A percentile compares a stretch with the other conserved stretches of the same genome.
Conservation (phyloP, 192 early-diverging fungal species). For the Neocallimastix lanati region DNA sequence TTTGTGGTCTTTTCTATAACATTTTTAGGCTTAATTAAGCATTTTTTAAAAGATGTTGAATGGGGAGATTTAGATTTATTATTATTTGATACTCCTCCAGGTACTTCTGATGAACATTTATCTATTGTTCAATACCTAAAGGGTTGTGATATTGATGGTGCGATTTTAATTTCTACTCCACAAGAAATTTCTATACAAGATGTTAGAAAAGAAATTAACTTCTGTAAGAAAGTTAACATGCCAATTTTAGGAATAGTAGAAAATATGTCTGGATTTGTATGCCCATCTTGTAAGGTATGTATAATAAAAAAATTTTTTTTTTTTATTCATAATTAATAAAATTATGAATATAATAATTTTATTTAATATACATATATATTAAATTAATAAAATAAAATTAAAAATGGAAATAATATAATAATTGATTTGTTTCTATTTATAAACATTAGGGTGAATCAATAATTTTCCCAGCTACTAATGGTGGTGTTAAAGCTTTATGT, state of each 20-base stretch:
- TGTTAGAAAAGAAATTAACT: constrained; percentile 95
- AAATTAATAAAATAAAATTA: too few relatives aligned
- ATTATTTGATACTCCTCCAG: constrained; percentile 89
- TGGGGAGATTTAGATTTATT: constrained; percentile 84
- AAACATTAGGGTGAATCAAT: constrained; percentile 39
- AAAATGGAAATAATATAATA: too few relatives aligned
- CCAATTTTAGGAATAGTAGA: constrained; percentile 84
- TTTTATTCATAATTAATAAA: too few relatives aligned
- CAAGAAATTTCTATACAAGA: constrained; percentile 62
- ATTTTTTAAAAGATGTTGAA: constrained; percentile 88
- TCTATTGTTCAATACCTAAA: constrained; percentile 63
- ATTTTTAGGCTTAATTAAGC: constrained; percentile 65
- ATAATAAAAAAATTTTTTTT: too few relatives aligned
- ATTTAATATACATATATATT: too few relatives aligned
- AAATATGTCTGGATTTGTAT: constrained; percentile 96
- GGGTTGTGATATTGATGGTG: constrained; percentile 61
- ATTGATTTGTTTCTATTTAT: too few relatives aligned
- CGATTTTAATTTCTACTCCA: constrained; percentile 85
- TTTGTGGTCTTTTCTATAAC: too few relatives aligned
- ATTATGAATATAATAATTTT: too few relatives aligned
- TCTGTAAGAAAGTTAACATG: constrained; percentile 79
- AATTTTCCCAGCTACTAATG: constrained; percentile 61
- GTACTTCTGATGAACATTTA: constrained; percentile 89
- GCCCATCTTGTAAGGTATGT: constrained; percentile 57
- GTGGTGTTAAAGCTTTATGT: constrained; percentile 47